Evolutionary conservation across 2,329 filamentous ascomycete species (phyloP).

Genomic region (Talaromyces sp.): DNA sequence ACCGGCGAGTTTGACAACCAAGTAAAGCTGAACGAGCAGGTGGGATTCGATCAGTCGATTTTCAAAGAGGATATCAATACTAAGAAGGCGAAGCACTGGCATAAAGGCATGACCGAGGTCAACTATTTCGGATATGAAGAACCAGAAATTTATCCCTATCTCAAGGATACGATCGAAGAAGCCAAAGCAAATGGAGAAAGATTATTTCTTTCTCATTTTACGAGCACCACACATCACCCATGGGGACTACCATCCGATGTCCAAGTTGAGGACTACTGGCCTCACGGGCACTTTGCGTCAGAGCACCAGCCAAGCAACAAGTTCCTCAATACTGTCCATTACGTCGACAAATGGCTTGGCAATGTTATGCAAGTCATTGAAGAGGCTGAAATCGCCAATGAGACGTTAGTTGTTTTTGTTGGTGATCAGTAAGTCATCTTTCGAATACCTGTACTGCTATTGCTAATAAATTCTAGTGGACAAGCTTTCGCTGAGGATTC

Average conservation of each 20-base stretch:
- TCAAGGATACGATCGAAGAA: conserved; percentile 33
- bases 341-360: conserved; percentile 40
- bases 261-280: conserved; percentile 28
- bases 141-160: conserved; percentile 38
- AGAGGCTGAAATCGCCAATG: conserved; percentile 43
- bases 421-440: conserved; percentile 38
- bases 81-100: conserved; percentile 33
- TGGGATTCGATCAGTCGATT: conserved; percentile 36
- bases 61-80: conserved; percentile 30
- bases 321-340: conserved; percentile 44
- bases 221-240: conserved; percentile 41
- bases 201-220: conserved; percentile 34
- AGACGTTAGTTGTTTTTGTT: conserved; percentile 45
- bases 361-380: conserved; percentile 42
- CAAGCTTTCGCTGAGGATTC: conserved; percentile 44
- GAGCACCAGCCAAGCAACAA: conserved; percentile 38
- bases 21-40: conserved; percentile 29
- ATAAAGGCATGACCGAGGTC: conserved; percentile 27
- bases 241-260: conserved; percentile 37
- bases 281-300: conserved; percentile 19
- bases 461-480: conserved; percentile 27
- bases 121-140: conserved; percentile 48
- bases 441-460: neutral
- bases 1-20: conserved; percentile 32
- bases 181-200: conserved; percentile 26